phyloP scores from a whole-genome alignment of 2,329 filamentous ascomycete species.

The Incumbomyces lentus region DNA sequence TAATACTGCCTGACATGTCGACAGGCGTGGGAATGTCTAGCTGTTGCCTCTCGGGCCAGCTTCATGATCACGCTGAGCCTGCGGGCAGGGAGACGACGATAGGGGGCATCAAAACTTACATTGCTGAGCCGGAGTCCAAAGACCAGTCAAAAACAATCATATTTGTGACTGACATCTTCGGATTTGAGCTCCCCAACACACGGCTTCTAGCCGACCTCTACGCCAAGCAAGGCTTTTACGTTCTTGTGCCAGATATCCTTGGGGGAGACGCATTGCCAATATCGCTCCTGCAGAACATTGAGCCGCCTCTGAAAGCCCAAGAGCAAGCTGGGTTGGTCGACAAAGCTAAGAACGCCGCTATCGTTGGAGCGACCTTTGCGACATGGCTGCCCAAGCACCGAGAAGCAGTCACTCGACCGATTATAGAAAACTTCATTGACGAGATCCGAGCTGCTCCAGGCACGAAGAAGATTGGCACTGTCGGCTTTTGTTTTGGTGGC shows the following conservation, averaged over 20 bases:
- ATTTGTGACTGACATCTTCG: conserved; percentile 40
- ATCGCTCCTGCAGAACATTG: conserved; percentile 32
- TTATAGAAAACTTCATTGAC: conserved; percentile 36
- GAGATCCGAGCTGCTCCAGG: conserved; percentile 29
- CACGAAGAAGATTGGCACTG: conserved; percentile 34
- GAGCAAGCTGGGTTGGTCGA: conserved; percentile 28
- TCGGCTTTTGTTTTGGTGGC: conserved; percentile 42
- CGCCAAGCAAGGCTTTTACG: conserved; percentile 36
- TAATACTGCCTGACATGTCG: conserved; percentile 24
- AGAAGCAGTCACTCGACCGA: conserved; percentile 31
- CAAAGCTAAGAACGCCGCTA: conserved; percentile 32
- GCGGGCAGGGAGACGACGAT: conserved; percentile 32
- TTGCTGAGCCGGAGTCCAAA: conserved; percentile 32
- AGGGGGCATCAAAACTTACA: conserved; percentile 32
- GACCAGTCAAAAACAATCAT: conserved; percentile 36
- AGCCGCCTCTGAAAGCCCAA: conserved; percentile 32
- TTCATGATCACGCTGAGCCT: conserved; percentile 15
- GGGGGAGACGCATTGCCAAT: conserved; percentile 30
- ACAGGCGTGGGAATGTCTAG: conserved; percentile 30
- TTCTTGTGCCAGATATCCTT: conserved; percentile 36
- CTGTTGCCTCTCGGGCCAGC: conserved; percentile 32
- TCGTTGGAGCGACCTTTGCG: conserved; percentile 31
- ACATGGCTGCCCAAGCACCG: conserved; percentile 36
- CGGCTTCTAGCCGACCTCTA: conserved; percentile 40
- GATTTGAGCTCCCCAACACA: conserved; percentile 38